Evolutionary conservation across 225 moss, liverwort and hornwort genomes (phyloP).

Genomic region (Straminergon stramineum): DNA sequence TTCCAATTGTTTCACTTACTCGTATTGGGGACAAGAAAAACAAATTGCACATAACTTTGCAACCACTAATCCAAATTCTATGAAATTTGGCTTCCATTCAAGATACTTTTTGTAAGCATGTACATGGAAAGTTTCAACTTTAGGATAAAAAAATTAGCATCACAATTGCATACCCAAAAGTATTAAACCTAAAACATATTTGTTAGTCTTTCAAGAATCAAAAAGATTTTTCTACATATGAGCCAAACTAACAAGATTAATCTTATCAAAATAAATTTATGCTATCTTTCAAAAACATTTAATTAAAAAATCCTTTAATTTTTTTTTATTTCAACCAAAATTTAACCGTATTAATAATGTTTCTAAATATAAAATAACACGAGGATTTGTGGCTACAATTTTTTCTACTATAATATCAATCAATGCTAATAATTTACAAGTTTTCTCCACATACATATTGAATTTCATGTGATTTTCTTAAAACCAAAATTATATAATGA

Average conservation of each 20-base stretch:
- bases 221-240: neutral
- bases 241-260: neutral
- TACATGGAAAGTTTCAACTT: fast-evolving
- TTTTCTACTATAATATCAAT: neutral
- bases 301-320: neutral
- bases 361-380: neutral
- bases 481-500: neutral
- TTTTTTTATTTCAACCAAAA: neutral
- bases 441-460: neutral
- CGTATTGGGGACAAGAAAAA: neutral
- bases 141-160: neutral
- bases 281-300: neutral
- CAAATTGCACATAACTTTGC: neutral
- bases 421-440: neutral
- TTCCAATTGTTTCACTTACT: neutral
- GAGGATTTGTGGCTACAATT: neutral
- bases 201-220: neutral
- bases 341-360: neutral
- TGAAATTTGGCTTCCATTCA: neutral
- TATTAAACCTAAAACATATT: neutral
- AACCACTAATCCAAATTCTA: neutral
- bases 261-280: neutral
- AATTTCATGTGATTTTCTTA: neutral
- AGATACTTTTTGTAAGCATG: neutral
- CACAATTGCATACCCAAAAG: neutral